Conservation (phyloP, 2,329 filamentous ascomycete genomes). For the Monascus ruber region DNA sequence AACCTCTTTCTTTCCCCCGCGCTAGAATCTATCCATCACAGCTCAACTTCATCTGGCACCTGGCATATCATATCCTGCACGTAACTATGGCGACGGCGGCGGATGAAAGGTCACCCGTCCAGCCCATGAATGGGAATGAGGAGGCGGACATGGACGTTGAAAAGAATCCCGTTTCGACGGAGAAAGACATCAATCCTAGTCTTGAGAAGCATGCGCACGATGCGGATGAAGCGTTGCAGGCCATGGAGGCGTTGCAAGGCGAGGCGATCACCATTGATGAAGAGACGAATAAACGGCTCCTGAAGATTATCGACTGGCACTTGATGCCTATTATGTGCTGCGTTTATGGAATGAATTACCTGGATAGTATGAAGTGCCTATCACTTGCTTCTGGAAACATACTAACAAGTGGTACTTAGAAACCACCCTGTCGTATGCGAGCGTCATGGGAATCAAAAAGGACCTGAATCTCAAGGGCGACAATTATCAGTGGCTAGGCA, state of each 20-base stretch:
- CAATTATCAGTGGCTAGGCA: conserved; percentile 42
- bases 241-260: conserved; percentile 38
- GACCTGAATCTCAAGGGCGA: conserved; percentile 34
- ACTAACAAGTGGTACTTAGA: conserved; percentile 15
- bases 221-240: conserved; percentile 51
- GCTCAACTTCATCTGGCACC: no score
- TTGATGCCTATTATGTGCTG: conserved; percentile 50
- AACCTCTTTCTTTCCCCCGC: no score
- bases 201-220: conserved; percentile 44
- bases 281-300: conserved; percentile 46
- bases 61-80: no score
- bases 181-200: conserved; percentile 12
- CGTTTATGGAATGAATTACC: conserved; percentile 48
- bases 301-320: conserved; percentile 52
- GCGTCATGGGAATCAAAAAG: conserved; percentile 41
- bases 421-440: conserved; percentile 42
- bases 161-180: no score
- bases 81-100: no score
- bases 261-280: conserved; percentile 44
- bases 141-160: no score
- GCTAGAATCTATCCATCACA: no score
- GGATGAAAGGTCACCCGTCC: no score
- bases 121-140: no score
- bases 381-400: not conserved
- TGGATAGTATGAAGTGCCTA: conserved; percentile 33